Evolutionary conservation across 305 asterid species (phyloP).

Genomic region (Fraxinus greggii): DNA sequence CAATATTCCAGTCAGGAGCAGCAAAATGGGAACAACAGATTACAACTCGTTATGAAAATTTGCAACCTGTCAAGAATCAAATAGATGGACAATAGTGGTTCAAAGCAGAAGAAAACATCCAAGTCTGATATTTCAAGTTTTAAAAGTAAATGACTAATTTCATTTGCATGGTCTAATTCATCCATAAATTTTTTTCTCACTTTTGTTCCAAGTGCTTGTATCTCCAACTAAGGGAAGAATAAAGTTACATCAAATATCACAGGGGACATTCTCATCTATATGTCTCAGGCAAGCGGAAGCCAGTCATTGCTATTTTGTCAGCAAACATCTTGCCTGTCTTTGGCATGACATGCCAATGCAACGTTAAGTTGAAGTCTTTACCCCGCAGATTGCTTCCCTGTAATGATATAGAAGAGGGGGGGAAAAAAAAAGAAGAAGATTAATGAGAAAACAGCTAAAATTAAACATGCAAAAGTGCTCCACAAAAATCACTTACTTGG

Average conservation of each 20-base stretch:
- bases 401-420: background rate
- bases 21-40: background rate
- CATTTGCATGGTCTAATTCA: background rate
- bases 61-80: background rate
- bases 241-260: slow-evolving; percentile 9
- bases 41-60: background rate
- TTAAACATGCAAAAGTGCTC: background rate
- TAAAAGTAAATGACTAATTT: background rate
- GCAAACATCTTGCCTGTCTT: slow-evolving; percentile 93
- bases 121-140: background rate
- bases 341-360: slow-evolving; percentile 98
- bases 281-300: slow-evolving; percentile 63
- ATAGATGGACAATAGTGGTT: background rate
- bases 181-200: background rate
- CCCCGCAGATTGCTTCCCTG: slow-evolving; percentile 94
- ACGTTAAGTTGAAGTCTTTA: slow-evolving; percentile 68
- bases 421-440: no score
- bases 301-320: slow-evolving; percentile 81
- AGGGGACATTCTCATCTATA: slow-evolving; percentile 44
- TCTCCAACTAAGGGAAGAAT: slow-evolving; percentile 24
- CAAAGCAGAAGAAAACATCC: background rate
- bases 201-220: slow-evolving; percentile 6
- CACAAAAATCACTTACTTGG: slow-evolving; percentile 44
- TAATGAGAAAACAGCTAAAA: background rate
- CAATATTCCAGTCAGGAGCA: background rate